Base-by-base conservation (phyloP, 2,329 filamentous ascomycete genomes). In the Ophiostoma montium region DNA sequence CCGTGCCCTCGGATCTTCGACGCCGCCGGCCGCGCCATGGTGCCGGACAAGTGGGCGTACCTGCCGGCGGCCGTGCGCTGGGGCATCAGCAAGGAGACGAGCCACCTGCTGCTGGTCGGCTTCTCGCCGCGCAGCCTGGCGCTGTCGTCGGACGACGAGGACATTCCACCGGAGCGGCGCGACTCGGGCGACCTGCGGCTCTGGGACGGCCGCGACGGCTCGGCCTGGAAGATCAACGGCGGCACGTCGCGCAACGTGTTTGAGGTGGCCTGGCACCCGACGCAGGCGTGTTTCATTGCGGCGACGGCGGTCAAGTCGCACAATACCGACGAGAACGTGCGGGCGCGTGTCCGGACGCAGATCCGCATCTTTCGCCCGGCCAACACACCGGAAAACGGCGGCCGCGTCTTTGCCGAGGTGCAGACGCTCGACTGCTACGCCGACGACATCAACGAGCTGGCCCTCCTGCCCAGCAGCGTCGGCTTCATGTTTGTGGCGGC, bases 41-140 rank as follows among this genome's bases (percentile, higher is more conserved):
- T 54, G 36, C 63, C 54, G 2, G 68, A 71, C 9, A 72, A 70
- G 48, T 82, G 78, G 78, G 73, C 74, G 0, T 82, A 81, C 56
- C 78, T 68, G 51, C 78, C 78, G 0, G 74, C 78, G 0, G 78
- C 78, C 0, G 73, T 82, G 59, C 75, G 76, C 57, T 82, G 78
- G 78, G 78, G 77, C 0, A 58, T 66, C 2, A 63, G 68, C 1
- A 53, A 59, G 0, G 59, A 55, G 1, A 70, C 72, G 2, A 63
- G 63, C 1, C 70, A 79, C 54, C 62, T 80, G 7, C 65, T 82
- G 0, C 63, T 79, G 0, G 74, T 81, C 1, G 78, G 78, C 9
- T 82, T 80, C 59, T 82, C 78, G 5, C 78, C 78, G 2, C 68
- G 78, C 15, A 72, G 72, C 51, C 60, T 70, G 2, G 13, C 35